Conservation (phyloP, 2,329 filamentous ascomycete species). For the Graphilbum sp. region DNA sequence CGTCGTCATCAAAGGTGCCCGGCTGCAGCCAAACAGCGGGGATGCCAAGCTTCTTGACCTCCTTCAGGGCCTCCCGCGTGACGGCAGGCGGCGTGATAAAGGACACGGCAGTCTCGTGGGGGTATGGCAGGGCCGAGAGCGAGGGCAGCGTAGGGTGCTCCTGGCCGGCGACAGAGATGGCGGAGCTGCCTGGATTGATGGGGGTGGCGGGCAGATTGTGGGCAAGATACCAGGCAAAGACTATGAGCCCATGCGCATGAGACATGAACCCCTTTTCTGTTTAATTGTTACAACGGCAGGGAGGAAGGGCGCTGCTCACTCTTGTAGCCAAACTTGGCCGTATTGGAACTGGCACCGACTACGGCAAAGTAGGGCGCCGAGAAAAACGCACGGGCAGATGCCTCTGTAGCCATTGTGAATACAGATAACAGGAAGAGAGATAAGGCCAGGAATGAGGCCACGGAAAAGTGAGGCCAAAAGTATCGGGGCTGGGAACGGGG, state of each 20-base stretch:
- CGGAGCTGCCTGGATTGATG: constrained; percentile 57
- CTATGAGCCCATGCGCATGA: too few relatives aligned
- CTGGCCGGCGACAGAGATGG: constrained; percentile 42
- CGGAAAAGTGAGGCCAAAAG: background rate
- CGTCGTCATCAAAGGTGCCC: constrained; percentile 66
- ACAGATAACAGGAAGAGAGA: background rate
- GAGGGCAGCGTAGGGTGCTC: constrained; percentile 48
- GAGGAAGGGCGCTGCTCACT: constrained; percentile 36
- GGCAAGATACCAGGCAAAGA: constrained; percentile 76
- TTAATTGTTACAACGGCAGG: background rate
- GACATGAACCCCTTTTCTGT: too few relatives aligned
- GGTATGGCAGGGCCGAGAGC: constrained; percentile 47
- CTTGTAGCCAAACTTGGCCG: constrained; percentile 77
- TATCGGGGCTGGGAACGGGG: background rate
- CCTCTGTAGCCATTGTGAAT: constrained; percentile 46
- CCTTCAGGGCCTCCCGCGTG: constrained; percentile 56
- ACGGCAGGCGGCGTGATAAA: constrained; percentile 75
- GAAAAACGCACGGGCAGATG: constrained; percentile 65
- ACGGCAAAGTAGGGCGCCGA: constrained; percentile 67
- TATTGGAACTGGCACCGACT: constrained; percentile 74
- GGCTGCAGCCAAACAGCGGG: constrained; percentile 79
- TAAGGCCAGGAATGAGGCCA: background rate
- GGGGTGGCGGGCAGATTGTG: constrained; percentile 65
- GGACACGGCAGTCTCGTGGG: constrained; percentile 58
- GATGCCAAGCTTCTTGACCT: constrained; percentile 60